Base-by-base conservation (phyloP, 768 basidiomycete species). In the Tylopilus rubrobrunneus region DNA sequence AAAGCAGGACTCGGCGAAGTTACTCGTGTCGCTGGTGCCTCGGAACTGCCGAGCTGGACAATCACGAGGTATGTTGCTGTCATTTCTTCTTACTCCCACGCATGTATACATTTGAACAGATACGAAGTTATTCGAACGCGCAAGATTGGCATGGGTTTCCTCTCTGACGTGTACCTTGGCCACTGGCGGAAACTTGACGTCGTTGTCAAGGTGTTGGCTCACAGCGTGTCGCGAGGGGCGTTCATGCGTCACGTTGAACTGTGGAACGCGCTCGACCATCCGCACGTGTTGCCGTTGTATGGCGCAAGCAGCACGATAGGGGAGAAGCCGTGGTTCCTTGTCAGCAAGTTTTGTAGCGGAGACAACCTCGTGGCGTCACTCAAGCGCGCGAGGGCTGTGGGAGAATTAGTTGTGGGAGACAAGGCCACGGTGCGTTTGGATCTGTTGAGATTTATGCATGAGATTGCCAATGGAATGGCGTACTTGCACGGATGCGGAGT, bases 401-500 rank as follows among this genome's bases (percentile, higher is more conserved):
- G 51, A 5, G 7, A 11, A 21, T 42, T 23, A 48, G 17, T 23
- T 8, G 29, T 41, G 21, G 49, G 34, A 21, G 33, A 45, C 5
- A 45, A 44, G 41, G 11, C 40, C 11, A 47, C 25, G 28, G 31
- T 47, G 28, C 27, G 23, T 12, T 27, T 60, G 31, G 81, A 86
- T 56, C 65, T 79, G 37, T 73, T 85, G 61, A 74, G 77, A 59
- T 83, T 83, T 69, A 80, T 92, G 65, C 75, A 83, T 53, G 85
- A 92, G 68, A 82, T 92, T 57, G 84, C 88, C 12, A 78, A 80
- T 61, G 91, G 90, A 9, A 90, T 94, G 89, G 78, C 81, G 49
- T 92, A 92, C 66, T 67, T 94, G 56, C 91, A 94, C 67, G 62
- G 67, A 6, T 70, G 78, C 54, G 84, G 79, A 4, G 79, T 92